phyloP scores from a whole-genome alignment of 1,284 basidiomycete species.

The Papiliotrema terrestris region DNA sequence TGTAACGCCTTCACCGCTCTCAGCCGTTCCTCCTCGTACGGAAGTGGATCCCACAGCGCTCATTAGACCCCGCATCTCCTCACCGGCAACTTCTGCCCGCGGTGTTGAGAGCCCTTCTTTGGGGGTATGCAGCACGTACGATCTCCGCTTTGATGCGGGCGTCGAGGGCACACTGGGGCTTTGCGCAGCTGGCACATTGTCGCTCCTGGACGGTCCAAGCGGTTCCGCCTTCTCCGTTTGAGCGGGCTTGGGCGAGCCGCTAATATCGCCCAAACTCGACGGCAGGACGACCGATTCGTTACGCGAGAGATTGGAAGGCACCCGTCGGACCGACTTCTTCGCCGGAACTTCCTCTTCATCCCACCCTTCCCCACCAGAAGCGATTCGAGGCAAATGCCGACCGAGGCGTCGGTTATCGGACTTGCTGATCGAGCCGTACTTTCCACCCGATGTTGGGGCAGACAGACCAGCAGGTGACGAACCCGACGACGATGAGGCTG shows the following conservation, averaged over 20 bases:
- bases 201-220: constrained; percentile 23
- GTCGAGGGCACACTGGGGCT: constrained; percentile 14
- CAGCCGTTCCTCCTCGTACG: constrained; percentile 19
- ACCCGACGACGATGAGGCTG: constrained; percentile 4
- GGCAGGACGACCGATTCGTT: constrained; percentile 4
- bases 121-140: constrained; percentile 22
- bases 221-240: constrained; percentile 16
- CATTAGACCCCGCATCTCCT: constrained; percentile 48
- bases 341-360: constrained; percentile 26
- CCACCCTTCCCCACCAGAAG: constrained; percentile 46
- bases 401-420: constrained; percentile 45
- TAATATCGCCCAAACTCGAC: constrained; percentile 1
- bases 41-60: constrained; percentile 37
- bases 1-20: constrained; percentile 35
- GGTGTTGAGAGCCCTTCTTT: constrained; percentile 31
- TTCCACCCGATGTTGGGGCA: constrained; percentile 7
- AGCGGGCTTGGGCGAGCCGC: background rate
- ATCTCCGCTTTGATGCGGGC: constrained; percentile 22
- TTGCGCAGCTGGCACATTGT: constrained; percentile 16
- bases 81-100: constrained; percentile 36
- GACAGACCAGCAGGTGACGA: constrained; percentile 5
- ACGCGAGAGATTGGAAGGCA: constrained; percentile 26
- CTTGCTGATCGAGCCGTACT: constrained; percentile 40
- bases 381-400: constrained; percentile 48
- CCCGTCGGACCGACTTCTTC: constrained; percentile 13